Evolutionary conservation across 1,139 yeast genomes (phyloP).

Genomic region (Magnusiomyces tetraspermus): DNA sequence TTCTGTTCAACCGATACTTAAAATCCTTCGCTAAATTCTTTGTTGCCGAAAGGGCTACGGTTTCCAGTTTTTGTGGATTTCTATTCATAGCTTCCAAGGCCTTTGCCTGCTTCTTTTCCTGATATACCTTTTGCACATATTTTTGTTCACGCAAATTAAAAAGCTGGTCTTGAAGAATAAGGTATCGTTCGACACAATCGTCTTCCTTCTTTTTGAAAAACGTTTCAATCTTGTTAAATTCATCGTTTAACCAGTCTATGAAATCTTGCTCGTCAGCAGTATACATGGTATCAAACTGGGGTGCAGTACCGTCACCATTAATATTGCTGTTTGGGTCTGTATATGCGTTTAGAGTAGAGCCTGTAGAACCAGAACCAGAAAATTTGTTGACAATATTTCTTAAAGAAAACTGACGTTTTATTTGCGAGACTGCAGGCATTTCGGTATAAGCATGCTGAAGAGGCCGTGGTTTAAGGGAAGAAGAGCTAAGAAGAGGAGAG

Average conservation of each 20-base stretch:
- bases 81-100: neutral
- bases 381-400: constrained; percentile 7
- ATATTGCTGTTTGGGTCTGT: too few species aligned
- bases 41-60: constrained; percentile 15
- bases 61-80: neutral
- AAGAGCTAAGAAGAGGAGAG: constrained; percentile 25
- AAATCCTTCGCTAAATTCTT: constrained; percentile 21
- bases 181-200: constrained; percentile 50
- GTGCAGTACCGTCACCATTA: neutral
- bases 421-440: neutral
- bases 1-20: constrained; percentile 18
- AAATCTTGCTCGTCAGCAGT: constrained; percentile 39
- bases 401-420: constrained; percentile 1
- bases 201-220: constrained; percentile 55
- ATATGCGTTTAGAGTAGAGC: neutral
- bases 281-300: constrained; percentile 10
- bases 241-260: constrained; percentile 50
- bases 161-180: constrained; percentile 59
- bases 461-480: neutral
- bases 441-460: constrained; percentile 7
- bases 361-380: neutral
- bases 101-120: constrained; percentile 12
- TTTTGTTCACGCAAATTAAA: constrained; percentile 53
- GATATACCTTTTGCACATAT: constrained; percentile 14
- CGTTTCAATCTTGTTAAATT: constrained; percentile 48